Base-by-base conservation (phyloP, 208 protist genomes). In the Strigomonas culicis region DNA sequence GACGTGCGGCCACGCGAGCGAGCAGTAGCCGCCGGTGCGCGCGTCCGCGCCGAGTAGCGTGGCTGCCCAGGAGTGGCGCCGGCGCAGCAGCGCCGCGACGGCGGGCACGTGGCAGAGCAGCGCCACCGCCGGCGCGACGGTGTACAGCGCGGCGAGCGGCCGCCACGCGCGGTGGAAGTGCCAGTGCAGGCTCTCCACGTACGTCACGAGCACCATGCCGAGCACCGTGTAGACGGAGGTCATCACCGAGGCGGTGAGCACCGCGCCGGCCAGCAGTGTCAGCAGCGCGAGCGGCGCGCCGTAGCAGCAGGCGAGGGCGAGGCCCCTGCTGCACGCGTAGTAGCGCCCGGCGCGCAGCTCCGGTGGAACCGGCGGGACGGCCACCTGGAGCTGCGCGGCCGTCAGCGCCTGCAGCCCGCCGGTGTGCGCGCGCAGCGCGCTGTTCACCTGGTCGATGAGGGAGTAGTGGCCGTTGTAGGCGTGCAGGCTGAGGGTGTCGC, bases 111-210 rank as follows among this genome's bases (percentile, higher is more conserved):
- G 52, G 13, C 17, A 28, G 6, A 58, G 24, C 22, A 58, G 24
- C 13, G 52, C 15, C 6, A 8, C 2, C 7, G 30, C 22, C 6
- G 52, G 52, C 15, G 25, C 15, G 6, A 58, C 24, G 15, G 4
- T n/a, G 30, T 32, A 58, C 17, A 58, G 30, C 17, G 25, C 30
- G 52, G 52, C 52, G 13, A 58, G 15, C 24, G 52, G 52, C 17
- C 52, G 15, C 52, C 52, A 58, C 17, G 25, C 15, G 17, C 30
- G 2, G 52, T 58, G 31, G 25, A 76, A 77, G 1, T 50, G 41
- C 70, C 70, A 74, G 13, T 77, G 66, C 2, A 82, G 28, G 13
- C 8, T 15, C 41, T 82, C 76, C 60, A 68, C 56, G 24, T 62
- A 70, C 4, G 49, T 53, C 30, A 77, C 57, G 39, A 70, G 66